Evolutionary conservation across 305 asterid species (phyloP).

Genomic region (Coffea humblotiana): DNA sequence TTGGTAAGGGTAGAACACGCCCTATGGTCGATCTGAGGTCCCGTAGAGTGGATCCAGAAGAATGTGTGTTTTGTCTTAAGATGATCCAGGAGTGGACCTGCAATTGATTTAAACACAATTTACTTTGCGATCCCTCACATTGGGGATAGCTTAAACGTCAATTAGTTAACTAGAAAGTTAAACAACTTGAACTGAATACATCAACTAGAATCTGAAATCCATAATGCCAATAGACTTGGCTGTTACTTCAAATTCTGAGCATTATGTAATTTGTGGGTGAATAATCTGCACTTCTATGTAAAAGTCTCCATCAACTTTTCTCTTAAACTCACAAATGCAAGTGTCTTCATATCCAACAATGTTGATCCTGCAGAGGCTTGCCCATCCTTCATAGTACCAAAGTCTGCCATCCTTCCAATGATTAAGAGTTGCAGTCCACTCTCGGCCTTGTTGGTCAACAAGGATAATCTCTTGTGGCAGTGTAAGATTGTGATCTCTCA

Average conservation of each 20-base stretch:
- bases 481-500: background rate
- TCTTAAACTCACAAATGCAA: conserved; percentile 48
- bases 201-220: background rate
- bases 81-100: too few relatives aligned
- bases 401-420: conserved; percentile 15
- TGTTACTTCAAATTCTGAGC: background rate
- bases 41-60: too few relatives aligned
- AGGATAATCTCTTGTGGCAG: conserved; percentile 1
- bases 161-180: background rate
- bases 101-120: too few relatives aligned
- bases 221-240: background rate
- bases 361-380: conserved; percentile 35
- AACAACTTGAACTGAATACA: background rate
- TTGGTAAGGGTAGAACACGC: too few relatives aligned
- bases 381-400: conserved; percentile 42
- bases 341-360: conserved; percentile 17
- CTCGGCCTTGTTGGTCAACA: background rate
- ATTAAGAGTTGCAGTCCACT: background rate
- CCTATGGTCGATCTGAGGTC: too few relatives aligned
- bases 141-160: too few relatives aligned
- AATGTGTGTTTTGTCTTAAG: too few relatives aligned
- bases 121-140: too few relatives aligned
- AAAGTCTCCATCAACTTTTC: background rate
- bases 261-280: background rate
- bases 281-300: background rate